phyloP scores from a whole-genome alignment of 345 rosid species.

The Microcos paniculata region DNA sequence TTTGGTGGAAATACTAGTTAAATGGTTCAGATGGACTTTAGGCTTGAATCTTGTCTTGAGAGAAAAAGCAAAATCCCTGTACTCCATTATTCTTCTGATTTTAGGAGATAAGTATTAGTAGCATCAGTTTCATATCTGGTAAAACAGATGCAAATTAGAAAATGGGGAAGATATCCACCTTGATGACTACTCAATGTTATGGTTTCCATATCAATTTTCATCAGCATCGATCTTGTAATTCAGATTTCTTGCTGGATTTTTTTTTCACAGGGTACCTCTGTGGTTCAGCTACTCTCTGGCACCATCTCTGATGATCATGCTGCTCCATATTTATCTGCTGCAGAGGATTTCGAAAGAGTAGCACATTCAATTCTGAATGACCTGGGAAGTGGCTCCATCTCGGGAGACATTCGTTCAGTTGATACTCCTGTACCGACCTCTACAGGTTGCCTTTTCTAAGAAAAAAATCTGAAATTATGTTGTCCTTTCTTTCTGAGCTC shows the following conservation, averaged over 20 bases:
- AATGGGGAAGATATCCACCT: background rate
- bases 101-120: background rate
- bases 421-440: slow-evolving; percentile 36
- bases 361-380: slow-evolving; percentile 50
- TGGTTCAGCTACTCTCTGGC: slow-evolving; percentile 69
- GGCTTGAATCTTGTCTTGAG: background rate
- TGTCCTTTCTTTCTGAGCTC: background rate
- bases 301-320: slow-evolving; percentile 63
- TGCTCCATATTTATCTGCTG: slow-evolving; percentile 62
- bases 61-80: no score
- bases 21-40: background rate
- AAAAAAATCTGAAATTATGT: background rate
- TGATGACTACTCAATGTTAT: background rate
- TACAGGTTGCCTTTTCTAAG: slow-evolving; percentile 35
- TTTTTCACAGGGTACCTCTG: slow-evolving; percentile 54
- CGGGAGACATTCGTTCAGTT: slow-evolving; percentile 31
- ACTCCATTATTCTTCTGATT: background rate
- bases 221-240: background rate
- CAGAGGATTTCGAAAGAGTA: slow-evolving; percentile 66
- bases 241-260: background rate
- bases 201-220: background rate
- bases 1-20: background rate
- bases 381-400: slow-evolving; percentile 41
- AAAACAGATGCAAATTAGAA: background rate
- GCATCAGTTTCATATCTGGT: background rate